Base-by-base conservation (phyloP, 164 flowering plant species). In the Umbellularia californica region DNA sequence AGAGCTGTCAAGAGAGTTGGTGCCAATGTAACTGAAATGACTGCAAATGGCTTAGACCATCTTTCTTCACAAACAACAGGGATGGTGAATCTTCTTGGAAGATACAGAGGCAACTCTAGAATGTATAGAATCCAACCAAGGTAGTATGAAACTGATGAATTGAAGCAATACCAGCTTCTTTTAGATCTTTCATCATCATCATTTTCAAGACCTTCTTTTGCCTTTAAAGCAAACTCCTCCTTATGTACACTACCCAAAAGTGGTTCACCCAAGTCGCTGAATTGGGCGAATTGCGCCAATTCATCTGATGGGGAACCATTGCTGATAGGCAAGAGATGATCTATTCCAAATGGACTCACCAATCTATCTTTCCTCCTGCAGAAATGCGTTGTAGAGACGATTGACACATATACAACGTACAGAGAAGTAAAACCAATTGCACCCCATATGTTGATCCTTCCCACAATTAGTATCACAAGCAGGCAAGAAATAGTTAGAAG, bases 401-500 rank as follows among this genome's bases (percentile, higher is more conserved):
- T 72, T 6, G 82, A 52, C 20, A 88, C 94, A 70, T 92, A 93
- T 7, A 88, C 83, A 20, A 87, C 72, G 72, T 93, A 93, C 3
- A 90, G 68, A 2, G 86, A 83, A 58, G 76, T 63, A 74, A 88
- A 90, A 1, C 77, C 83, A 0, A 92, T 68, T 1, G 95, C 89
- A 3, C 86, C 91, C 84, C 86, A 84, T 11, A 92, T 7, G 71
- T 75, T 81, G 75, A 92, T 83, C 76, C 81, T 77, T 2, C 92
- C 92, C 55, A 76, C 33, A 12, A 86, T 5, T 78, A 89, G 50
- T 17, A 89, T 80, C 65, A 82, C 69, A 15, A 72, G 55, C 9
- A 92, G 83, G 20, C 72, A 82, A 17, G 75, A 66, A 15, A 90
- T 68, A 9, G 83, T 79, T n/a, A 87, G 12, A 10, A 90, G 80